phyloP scores from a whole-genome alignment of 2,329 filamentous ascomycete species.

The Chaetomiaceae sp. region DNA sequence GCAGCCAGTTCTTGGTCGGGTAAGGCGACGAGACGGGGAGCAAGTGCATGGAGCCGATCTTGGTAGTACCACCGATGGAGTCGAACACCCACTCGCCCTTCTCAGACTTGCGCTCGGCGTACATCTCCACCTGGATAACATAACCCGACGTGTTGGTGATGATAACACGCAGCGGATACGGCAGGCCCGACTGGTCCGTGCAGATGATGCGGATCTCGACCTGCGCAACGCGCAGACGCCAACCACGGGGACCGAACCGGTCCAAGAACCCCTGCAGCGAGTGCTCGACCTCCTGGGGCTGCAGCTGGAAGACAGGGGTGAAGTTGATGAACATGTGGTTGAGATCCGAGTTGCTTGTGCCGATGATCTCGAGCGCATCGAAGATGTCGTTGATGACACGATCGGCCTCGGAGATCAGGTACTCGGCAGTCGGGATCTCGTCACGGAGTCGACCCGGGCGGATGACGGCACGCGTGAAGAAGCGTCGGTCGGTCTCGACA shows the following conservation, averaged over 20 bases:
- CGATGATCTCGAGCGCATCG: conserved; percentile 95
- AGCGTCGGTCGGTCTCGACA: conserved; percentile 93
- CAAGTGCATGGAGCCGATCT: conserved; percentile 92
- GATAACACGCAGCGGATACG: conserved; percentile 89
- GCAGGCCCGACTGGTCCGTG: conserved; percentile 78
- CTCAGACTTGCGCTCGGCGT: conserved; percentile 95
- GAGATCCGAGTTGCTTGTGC: conserved; percentile 97
- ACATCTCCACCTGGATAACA: conserved; percentile 95
- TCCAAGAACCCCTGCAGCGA: conserved; percentile 93
- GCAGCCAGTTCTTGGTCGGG: conserved; percentile 95
- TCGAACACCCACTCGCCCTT: conserved; percentile 99
- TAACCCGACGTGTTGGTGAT: conserved; percentile 98
- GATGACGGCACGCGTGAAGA: conserved; percentile 95
- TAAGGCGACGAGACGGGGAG: conserved; percentile 88
- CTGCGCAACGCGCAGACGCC: conserved; percentile 93
- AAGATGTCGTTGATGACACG: conserved; percentile 96
- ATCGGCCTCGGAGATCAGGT: conserved; percentile 95
- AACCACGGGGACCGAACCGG: conserved; percentile 88
- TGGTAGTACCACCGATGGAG: conserved; percentile 89
- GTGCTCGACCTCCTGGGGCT: conserved; percentile 84
- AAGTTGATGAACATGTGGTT: conserved; percentile 99
- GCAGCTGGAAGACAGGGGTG: conserved; percentile 88
- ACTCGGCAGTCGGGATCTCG: conserved; percentile 97
- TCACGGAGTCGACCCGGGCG: conserved; percentile 89
- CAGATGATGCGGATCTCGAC: conserved; percentile 98